phyloP scores from a whole-genome alignment of 176 grass and related monocot genomes.

The Ampelocalamus luodianensis region DNA sequence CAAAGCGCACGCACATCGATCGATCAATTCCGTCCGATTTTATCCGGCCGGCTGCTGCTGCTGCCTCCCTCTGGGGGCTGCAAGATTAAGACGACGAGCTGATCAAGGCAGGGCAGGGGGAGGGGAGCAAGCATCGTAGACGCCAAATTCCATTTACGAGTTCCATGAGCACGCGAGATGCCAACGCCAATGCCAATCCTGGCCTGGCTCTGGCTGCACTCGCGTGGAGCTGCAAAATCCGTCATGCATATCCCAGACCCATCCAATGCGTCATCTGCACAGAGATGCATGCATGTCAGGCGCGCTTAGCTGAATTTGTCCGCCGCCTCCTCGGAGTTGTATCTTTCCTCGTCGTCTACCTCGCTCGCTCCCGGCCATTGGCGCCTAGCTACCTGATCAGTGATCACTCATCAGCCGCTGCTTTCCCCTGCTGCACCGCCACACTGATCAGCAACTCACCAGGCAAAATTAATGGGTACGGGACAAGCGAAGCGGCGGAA shows the following conservation, averaged over 20 bases:
- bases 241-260: neutral
- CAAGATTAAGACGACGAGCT: neutral
- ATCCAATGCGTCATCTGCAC: neutral
- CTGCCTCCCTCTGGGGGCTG: neutral
- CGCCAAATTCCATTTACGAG: slow-evolving; percentile 38
- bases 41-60: neutral
- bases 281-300: neutral
- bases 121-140: slow-evolving; percentile 36
- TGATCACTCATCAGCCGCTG: neutral
- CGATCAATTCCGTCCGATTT: neutral
- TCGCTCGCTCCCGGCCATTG: neutral
- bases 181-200: neutral
- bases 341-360: neutral
- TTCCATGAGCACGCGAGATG: slow-evolving; percentile 24
- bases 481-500: slow-evolving; percentile 26
- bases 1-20: neutral
- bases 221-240: neutral
- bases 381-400: neutral
- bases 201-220: neutral
- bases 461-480: neutral
- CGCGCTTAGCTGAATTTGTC: neutral
- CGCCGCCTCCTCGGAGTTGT: neutral
- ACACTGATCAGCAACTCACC: neutral
- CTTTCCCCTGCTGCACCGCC: neutral
- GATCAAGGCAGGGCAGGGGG: neutral